A percentile compares a stretch with the other conserved stretches of the same genome.
Evolutionary conservation across 192 early-diverging fungal species (phyloP).

Genomic region (Coemansia biformis): DNA sequence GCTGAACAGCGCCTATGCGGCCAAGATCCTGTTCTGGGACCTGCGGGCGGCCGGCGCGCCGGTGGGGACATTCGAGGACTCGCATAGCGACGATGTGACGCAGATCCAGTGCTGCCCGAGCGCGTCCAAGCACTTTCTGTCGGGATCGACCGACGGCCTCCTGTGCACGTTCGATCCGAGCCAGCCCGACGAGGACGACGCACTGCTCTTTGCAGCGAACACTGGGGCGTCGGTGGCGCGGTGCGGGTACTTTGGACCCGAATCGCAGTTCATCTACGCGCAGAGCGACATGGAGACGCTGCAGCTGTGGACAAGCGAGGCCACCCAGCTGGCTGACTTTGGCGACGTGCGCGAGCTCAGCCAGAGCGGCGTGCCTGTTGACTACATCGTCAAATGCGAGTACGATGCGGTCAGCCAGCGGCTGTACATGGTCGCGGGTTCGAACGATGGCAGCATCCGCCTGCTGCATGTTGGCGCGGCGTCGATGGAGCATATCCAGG

Average conservation of each 20-base stretch:
- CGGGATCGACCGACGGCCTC: constrained; percentile 69
- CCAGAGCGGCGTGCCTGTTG: constrained; percentile 51
- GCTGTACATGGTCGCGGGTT: constrained; percentile 76
- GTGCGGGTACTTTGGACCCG: constrained; percentile 88
- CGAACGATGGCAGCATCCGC: constrained; percentile 65
- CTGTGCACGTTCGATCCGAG: constrained; percentile 70
- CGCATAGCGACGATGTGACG: constrained; percentile 73
- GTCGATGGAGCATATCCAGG: constrained; percentile 69
- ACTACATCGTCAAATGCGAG: constrained; percentile 79
- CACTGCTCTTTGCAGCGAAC: constrained; percentile 75
- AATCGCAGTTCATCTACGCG: constrained; percentile 80
- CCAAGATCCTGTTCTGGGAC: constrained; percentile 42
- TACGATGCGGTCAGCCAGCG: constrained; percentile 66
- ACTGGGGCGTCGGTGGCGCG: constrained; percentile 74
- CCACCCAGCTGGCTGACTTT: constrained; percentile 57
- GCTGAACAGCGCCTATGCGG: constrained; percentile 30
- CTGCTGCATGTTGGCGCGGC: constrained; percentile 76
- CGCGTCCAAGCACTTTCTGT: constrained; percentile 53
- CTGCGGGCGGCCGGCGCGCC: constrained; percentile 16
- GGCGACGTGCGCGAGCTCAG: constrained; percentile 71
- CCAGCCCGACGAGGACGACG: constrained; percentile 84
- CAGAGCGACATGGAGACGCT: constrained; percentile 90
- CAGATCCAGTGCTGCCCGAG: constrained; percentile 65
- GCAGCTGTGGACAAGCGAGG: constrained; percentile 61
- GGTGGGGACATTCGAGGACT: constrained; percentile 48